These are phyloP conservation scores for Aspergillus bridgeri DNA, from an alignment of 495 filamentous ascomycete species.

Conservation along the genomic window DNA sequence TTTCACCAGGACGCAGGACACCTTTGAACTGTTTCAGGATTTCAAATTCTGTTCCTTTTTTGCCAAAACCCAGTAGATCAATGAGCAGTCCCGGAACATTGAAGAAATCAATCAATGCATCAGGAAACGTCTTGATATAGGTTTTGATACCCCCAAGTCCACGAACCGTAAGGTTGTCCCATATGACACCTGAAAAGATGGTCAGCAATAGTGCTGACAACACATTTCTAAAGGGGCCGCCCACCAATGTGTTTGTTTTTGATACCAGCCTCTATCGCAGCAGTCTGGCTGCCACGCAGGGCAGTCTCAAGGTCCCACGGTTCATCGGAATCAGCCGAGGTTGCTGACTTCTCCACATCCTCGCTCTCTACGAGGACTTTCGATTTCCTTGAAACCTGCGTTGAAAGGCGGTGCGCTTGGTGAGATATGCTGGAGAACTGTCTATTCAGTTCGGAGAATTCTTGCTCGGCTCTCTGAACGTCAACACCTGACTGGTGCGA, in stretches of 20 bases:
- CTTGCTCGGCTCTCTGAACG: slow-evolving; percentile 67
- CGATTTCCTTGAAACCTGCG: slow-evolving; percentile 38
- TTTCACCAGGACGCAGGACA: slow-evolving; percentile 73
- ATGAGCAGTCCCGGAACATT: slow-evolving; percentile 60
- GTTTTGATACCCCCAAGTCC: slow-evolving; percentile 74
- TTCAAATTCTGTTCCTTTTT: slow-evolving; percentile 62
- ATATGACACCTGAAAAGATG: slow-evolving; percentile 57
- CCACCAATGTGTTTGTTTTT: slow-evolving; percentile 68
- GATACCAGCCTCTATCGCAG: slow-evolving; percentile 74
- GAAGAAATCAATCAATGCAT: slow-evolving; percentile 74
- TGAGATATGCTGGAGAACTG: slow-evolving; percentile 69
- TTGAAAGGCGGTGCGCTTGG: slow-evolving; percentile 40
- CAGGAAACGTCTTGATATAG: slow-evolving; percentile 78
- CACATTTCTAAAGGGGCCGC: neutral
- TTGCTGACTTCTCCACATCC: slow-evolving; percentile 49
- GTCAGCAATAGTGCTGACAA: neutral
- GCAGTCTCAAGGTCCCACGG: slow-evolving; percentile 69
- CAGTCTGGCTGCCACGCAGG: slow-evolving; percentile 62
- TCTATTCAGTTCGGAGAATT: slow-evolving; percentile 71
- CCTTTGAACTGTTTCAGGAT: slow-evolving; percentile 55
- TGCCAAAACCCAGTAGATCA: slow-evolving; percentile 54
- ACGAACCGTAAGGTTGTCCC: slow-evolving; percentile 73
- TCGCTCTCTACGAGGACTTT: slow-evolving; percentile 33
- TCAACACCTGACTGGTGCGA: slow-evolving; percentile 53
- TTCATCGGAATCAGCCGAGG: slow-evolving; percentile 48